Evolutionary conservation across 2,329 filamentous ascomycete genomes (phyloP), one percentile per base, ranked within the genome.

Genomic region (Xylariaceae sp.): DNA sequence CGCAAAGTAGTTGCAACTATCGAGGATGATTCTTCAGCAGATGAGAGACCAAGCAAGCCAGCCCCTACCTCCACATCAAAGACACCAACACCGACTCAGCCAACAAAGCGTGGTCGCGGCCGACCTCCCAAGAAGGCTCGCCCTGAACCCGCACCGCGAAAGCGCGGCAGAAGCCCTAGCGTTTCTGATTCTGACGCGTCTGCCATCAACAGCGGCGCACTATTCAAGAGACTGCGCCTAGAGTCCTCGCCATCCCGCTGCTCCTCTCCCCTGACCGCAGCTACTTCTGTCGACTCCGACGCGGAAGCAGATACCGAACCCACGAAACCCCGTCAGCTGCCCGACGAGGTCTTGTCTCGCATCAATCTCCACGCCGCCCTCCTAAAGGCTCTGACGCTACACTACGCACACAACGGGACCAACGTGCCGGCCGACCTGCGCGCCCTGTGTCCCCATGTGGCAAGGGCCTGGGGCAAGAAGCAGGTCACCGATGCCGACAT

Each of bases 391-490:
- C 75, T 91, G 20, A 81, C 83, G 0, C 74, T 92, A 9, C 88
- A 91, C 66, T 81, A 85, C 57, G 87, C 87, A 1, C 89, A 93
- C 72, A 85, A 88, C 70, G 86, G 87, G 56, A 75, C 77, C 26
- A 76, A 79, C 45, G 78, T 83, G 0, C 86, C 89, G 0, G 82
- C 86, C 20, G 87, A 91, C 65, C 71, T 91, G 44, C 77, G 80
- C 37, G 75, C 79, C 26, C 77, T 92, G 37, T 79, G 82, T 32
- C 84, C 84, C 9, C 80, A 85, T 54, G 78, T 90, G 41, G 83
- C 88, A 12, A 81, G 85, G 61, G 77, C 87, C 40, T 93, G 89
- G 89, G 87, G 88, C 56, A 91, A 89, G 74, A 81, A 88, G 29
- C 79, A 80, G 54, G 87, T 91, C 16, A 82, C 79, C 0, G 74